phyloP scores from a whole-genome alignment of 1,284 basidiomycete genomes.

The Lignosus rhinocerotis region DNA sequence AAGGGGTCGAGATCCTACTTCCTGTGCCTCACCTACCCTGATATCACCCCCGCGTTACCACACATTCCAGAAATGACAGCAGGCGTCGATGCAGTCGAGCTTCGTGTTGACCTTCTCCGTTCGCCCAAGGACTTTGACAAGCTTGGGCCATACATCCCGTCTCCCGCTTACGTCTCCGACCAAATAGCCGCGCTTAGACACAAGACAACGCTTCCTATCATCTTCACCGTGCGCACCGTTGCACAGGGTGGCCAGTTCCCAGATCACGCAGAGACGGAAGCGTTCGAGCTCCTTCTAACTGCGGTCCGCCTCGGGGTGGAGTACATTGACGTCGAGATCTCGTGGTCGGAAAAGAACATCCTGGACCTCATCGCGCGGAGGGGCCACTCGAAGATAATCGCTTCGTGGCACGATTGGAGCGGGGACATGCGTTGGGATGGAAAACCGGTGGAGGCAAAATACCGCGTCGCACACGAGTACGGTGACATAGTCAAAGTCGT shows the following conservation, averaged over 20 bases:
- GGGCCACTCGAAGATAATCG: slow-evolving; percentile 80
- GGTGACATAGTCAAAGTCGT: slow-evolving; percentile 95
- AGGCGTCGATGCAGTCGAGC: slow-evolving; percentile 92
- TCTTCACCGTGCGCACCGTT: slow-evolving; percentile 89
- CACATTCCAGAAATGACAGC: slow-evolving; percentile 73
- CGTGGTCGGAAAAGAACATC: slow-evolving; percentile 67
- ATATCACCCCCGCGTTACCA: slow-evolving; percentile 72
- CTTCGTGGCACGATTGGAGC: slow-evolving; percentile 94
- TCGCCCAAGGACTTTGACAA: slow-evolving; percentile 48
- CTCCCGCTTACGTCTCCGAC: slow-evolving; percentile 72
- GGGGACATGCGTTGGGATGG: slow-evolving; percentile 86
- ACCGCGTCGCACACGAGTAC: slow-evolving; percentile 60
- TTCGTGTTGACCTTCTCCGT: slow-evolving; percentile 89
- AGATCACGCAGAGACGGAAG: slow-evolving; percentile 72
- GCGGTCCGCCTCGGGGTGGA: slow-evolving; percentile 87
- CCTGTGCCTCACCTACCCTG: slow-evolving; percentile 90
- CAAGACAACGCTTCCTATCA: slow-evolving; percentile 80
- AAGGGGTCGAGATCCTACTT: slow-evolving; percentile 81
- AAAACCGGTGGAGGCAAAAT: slow-evolving; percentile 66
- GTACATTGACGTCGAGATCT: slow-evolving; percentile 92
- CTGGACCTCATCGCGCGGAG: slow-evolving; percentile 64
- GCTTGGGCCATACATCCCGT: slow-evolving; percentile 61
- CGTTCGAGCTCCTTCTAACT: slow-evolving; percentile 77
- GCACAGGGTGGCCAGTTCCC: slow-evolving; percentile 94
- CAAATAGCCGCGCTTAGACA: slow-evolving; percentile 85